Evolutionary conservation across 192 early-diverging fungal species (phyloP).

Genomic region (Coemansia sp.): DNA sequence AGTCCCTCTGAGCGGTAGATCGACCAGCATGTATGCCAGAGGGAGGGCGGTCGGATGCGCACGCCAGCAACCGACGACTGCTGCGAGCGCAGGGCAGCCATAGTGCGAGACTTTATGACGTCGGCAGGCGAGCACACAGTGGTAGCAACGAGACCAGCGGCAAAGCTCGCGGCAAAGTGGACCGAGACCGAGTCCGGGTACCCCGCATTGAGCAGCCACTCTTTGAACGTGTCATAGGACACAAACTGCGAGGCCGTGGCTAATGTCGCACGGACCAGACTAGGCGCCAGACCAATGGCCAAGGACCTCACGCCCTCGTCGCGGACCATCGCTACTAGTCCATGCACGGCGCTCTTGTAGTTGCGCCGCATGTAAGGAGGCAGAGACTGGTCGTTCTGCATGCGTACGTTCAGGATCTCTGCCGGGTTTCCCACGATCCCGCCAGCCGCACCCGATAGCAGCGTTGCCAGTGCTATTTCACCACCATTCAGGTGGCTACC

Average conservation of each 20-base stretch:
- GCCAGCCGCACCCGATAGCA: slow-evolving; percentile 55
- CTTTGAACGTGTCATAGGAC: slow-evolving; percentile 76
- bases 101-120: slow-evolving; percentile 80
- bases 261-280: slow-evolving; percentile 84
- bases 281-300: slow-evolving; percentile 86
- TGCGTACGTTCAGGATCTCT: slow-evolving; percentile 79
- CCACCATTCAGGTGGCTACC: slow-evolving; percentile 8
- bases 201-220: slow-evolving; percentile 56
- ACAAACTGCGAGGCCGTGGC: slow-evolving; percentile 73
- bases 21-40: slow-evolving; percentile 26
- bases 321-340: slow-evolving; percentile 64
- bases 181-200: slow-evolving; percentile 63
- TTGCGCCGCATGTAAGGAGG: slow-evolving; percentile 61
- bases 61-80: slow-evolving; percentile 9
- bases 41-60: slow-evolving; percentile 25
- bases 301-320: slow-evolving; percentile 74
- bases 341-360: slow-evolving; percentile 70
- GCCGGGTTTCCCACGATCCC: slow-evolving; percentile 73
- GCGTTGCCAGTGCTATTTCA: slow-evolving; percentile 20
- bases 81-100: slow-evolving; percentile 56
- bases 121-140: slow-evolving; percentile 77
- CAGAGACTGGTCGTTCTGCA: slow-evolving; percentile 78
- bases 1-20: slow-evolving; percentile 65
- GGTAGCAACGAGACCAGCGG: slow-evolving; percentile 75
- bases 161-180: slow-evolving; percentile 70